Evolutionary conservation across 352 stramenopile genomes (phyloP), one percentile per base, ranked within the genome.

Genomic region (Blastocystis sp.): DNA sequence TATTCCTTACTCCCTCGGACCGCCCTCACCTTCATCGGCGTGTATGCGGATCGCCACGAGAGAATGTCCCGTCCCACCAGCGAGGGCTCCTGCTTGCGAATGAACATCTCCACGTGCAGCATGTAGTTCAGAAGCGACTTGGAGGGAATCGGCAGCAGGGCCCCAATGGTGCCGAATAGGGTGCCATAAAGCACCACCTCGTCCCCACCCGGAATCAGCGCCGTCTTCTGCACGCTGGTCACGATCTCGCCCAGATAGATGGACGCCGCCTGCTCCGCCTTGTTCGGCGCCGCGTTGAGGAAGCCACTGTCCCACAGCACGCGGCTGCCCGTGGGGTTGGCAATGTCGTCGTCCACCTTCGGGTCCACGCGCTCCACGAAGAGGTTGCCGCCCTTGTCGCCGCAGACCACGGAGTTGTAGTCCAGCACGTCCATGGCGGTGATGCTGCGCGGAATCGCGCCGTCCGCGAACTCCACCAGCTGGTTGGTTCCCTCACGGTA

Each of bases 321-420:
- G 71, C 95, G 94, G 80, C 97, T 97, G 9, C 96, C 96, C 0
- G 95, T 96, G 14, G 95, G 93, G 87, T 98, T 98, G 82, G 98
- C 94, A n/a, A 97, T 94, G 87, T 97, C 94, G 77, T 97, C 95
- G n/a, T 96, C 96, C 42, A 87, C 77, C 61, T 87, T 93, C 64
- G 96, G 95, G 71, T 87, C 77, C 62, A 98, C 89, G 11, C 97
- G 93, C 57, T 98, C 91, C 19, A 99, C 93, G 81, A 98, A 98
- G 11, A 99, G 91, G 91, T 99, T 99, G 52, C 97, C 97, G 91
- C 99, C 98, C 90, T 99, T 99, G 92, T 99, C 97, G 0, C 93
- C 95, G 68, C 96, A 96, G 7, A 96, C 97, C 48, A 98, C 93
- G 28, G 96, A 99, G 89, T 99, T 96, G 89, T 98, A 98, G 91